phyloP scores from a whole-genome alignment of 148 eudicot species.

The Rhododendron williamsianum region DNA sequence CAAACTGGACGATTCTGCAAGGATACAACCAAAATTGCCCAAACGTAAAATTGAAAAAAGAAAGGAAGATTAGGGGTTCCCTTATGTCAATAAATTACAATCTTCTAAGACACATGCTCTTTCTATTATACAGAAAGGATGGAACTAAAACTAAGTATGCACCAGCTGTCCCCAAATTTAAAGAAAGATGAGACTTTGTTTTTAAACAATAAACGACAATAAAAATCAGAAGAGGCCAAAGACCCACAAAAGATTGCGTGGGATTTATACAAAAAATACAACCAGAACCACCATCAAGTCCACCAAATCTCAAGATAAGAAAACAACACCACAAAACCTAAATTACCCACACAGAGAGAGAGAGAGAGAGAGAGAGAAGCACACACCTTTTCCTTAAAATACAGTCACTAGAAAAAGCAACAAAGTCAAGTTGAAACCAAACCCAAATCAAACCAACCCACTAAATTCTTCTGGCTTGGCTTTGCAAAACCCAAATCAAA shows the following conservation, averaged over 20 bases:
- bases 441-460: constrained; percentile 33
- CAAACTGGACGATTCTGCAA: background rate
- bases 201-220: constrained; percentile 10
- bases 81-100: background rate
- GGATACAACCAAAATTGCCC: background rate
- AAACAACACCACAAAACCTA: constrained; percentile 20
- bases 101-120: background rate
- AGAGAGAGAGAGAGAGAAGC: constrained; percentile 6
- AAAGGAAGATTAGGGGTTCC: background rate
- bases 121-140: constrained; percentile 3
- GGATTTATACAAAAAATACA: constrained; percentile 40
- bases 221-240: constrained; percentile 30
- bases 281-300: constrained; percentile 45
- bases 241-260: constrained; percentile 18
- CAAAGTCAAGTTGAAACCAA: constrained; percentile 13
- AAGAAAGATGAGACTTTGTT: constrained; percentile 10
- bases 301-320: constrained; percentile 25
- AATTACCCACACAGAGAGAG: background rate
- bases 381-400: constrained; percentile 10
- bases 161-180: constrained; percentile 14
- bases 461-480: constrained; percentile 18
- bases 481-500: constrained; percentile 25
- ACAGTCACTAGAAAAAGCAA: constrained; percentile 12
- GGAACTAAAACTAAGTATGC: background rate
- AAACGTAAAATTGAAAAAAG: background rate